Base-by-base conservation (phyloP, 2,329 filamentous ascomycete species). In the Xylariaceae sp. region DNA sequence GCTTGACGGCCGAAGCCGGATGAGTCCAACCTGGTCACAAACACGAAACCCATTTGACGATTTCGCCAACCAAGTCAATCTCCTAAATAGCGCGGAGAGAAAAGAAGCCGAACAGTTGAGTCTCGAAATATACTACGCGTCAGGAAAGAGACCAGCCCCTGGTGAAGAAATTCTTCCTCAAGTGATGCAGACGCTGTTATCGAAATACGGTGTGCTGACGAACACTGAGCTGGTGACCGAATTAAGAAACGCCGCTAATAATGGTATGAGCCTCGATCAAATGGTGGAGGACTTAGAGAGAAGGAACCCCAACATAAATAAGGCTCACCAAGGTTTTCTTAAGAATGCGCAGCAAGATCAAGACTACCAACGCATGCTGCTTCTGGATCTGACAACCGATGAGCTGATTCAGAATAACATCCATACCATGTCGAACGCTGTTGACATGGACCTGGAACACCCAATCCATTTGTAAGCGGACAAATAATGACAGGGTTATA, bases 371-470 rank as follows among this genome's bases (percentile, higher is more conserved):
- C 62, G 67, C 2, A 1, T 64, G 1, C 0, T 68, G 0, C 57
- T 68, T 8, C 3, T n/a, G 1, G 63, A 62, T n/a, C 1, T 64
- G 41, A 68, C 66, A 15, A 67, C 61, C 1, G 67, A 70, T 35
- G 67, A 70, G 40, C 33, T 68, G 9, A 50, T 67, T 10, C n/a
- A 48, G 2, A 13, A 54, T 1, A 57, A 60, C 18, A 24, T 58
- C 8, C 46, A 62, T 10, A 60, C 51, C 23, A 61, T 63, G 57
- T 55, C 60, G 5, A 30, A 66, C 13, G 42, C 59, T 4, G 41
- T 47, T 4, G n/a, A 6, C 2, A 59, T 44, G 13, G 55, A 63
- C 13, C 43, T 68, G 4, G 11, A 56, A 1, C 52, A 54, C 4
- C 24, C 27, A 0, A 47, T 69, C 37, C 60, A 67, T 33, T 15